phyloP scores from a whole-genome alignment of 345 rosid genomes.

The Euphorbia pulcherrima region DNA sequence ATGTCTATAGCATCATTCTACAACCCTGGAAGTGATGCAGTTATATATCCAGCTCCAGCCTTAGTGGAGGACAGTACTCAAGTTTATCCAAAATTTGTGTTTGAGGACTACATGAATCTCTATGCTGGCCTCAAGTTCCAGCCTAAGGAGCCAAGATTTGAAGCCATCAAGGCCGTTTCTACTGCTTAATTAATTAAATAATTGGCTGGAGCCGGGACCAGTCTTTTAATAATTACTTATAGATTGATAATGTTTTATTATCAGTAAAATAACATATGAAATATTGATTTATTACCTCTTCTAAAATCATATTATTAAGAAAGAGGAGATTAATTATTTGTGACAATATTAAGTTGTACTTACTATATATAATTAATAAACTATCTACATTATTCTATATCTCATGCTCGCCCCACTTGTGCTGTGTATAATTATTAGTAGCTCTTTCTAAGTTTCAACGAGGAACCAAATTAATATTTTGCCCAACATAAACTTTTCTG shows the following conservation, averaged over 20 bases:
- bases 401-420: neutral
- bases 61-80: conserved; percentile 42
- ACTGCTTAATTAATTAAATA: conserved; percentile 23
- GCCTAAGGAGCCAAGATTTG: conserved; percentile 91
- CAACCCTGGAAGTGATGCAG: conserved; percentile 85
- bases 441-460: neutral
- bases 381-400: neutral
- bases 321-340: neutral
- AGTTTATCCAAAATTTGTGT: conserved; percentile 71
- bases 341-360: neutral
- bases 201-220: no score
- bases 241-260: no score
- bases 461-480: neutral
- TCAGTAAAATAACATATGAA: neutral
- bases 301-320: neutral
- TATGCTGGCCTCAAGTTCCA: conserved; percentile 72
- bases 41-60: conserved; percentile 72
- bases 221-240: neutral
- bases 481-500: neutral
- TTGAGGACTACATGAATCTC: conserved; percentile 86
- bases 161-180: conserved; percentile 70
- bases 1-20: conserved; percentile 96
- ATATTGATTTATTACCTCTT: neutral
- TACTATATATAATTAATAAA: no score
- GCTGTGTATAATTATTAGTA: neutral